Percentiles rank a stretch among this genome's conserved stretches.
Evolutionary conservation across 129 eudicot species (phyloP).

Genomic region (Escallonia rubra): DNA sequence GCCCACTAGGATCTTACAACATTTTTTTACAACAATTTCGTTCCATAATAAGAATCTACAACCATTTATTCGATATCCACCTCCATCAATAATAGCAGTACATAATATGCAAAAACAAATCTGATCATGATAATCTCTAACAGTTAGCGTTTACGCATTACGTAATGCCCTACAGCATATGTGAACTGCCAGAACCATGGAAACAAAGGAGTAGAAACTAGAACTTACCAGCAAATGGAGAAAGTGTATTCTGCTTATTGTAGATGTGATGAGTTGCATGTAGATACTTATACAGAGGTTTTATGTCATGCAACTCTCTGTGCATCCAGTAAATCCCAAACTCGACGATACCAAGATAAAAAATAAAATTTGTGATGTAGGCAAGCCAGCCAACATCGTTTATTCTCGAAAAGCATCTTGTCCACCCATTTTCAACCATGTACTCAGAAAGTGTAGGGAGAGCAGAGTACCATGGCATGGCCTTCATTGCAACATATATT

Average conservation of each 20-base stretch:
- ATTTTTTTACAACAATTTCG: no score
- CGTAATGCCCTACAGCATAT: no score
- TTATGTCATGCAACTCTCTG: constrained; percentile 82
- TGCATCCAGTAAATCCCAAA: constrained; percentile 97
- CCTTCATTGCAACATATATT: constrained; percentile 93
- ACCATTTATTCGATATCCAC: no score
- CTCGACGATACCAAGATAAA: constrained; percentile 76
- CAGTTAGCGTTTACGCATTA: no score
- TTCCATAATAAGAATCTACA: no score
- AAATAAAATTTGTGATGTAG: constrained; percentile 29
- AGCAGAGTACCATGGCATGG: constrained; percentile 79
- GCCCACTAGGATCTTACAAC: no score
- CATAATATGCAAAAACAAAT: no score
- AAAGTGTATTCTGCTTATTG: constrained; percentile 95
- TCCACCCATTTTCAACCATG: constrained; percentile 92
- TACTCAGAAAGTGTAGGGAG: constrained; percentile 76
- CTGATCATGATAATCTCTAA: no score
- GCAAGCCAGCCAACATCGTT: constrained; percentile 61
- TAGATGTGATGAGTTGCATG: constrained; percentile 97
- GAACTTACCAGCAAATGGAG: constrained; percentile 92
- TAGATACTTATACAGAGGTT: constrained; percentile 92
- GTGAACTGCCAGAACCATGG: not conserved
- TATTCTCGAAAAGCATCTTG: constrained; percentile 70
- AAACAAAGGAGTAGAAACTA: not conserved
- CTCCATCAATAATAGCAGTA: no score